Base-by-base conservation (phyloP, 768 basidiomycete species). In the Rhodotorula diobovata region DNA sequence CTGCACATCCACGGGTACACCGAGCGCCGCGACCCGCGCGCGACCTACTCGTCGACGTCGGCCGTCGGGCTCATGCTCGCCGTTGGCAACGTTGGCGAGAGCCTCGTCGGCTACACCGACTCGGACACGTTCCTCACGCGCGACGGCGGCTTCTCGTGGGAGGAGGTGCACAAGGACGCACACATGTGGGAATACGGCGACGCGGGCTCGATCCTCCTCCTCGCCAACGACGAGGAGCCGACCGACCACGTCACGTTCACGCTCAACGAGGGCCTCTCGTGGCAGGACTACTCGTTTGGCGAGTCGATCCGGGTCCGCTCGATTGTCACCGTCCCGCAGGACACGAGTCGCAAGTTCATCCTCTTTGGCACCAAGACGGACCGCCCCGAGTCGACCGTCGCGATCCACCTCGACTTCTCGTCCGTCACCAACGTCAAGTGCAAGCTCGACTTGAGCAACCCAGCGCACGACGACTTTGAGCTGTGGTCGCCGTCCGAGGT, bases 121-220 rank as follows among this genome's bases (percentile, higher is more conserved):
- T 88, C 88, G 70, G 95, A 98, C 79, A 96, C 93, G 4, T 98
- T 96, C 88, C 85, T 98, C 53, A 92, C 91, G 66, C 91, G 96
- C 9, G 92, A 99, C 76, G 96, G 87, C 4, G 96, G 96, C 16
- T 96, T 96, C 81, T 93, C 91, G 0, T 99, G 96, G 96, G 87
- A 96, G 79, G 96, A 99, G 81, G 89, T 99, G 1, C 93, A 93
- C 83, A 99, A 99, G 79, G 94, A 95, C 75, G 95, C 96, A 0
- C 90, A 98, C 78, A 84, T 97, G 50, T 99, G 92, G 93, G 93
- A 94, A 79, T 98, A 95, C 76, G 95, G 95, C 39, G 96, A 98
- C 81, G 95, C 91, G 0, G 96, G 96, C 10, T 93, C 94, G 2
- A 84, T 99, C 67, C 84, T 98, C 46, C 83, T 99, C 75, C 89